These are phyloP conservation scores for Croton laevigatus DNA, from an alignment of 441 rosid genomes.

Conservation along the genomic window DNA sequence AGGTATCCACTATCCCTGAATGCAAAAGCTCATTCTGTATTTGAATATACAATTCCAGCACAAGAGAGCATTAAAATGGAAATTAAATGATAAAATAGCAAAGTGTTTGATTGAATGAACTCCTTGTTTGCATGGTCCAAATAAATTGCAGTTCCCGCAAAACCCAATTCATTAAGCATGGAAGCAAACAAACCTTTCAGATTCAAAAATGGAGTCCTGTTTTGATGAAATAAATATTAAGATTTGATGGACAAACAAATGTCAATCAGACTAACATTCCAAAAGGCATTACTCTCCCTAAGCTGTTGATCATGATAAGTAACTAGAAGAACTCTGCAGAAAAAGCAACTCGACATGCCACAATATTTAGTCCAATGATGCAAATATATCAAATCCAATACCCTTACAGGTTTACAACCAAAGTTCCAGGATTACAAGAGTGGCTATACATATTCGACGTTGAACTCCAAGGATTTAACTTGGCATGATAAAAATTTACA, in stretches of 20 bases:
- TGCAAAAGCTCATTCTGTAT: neutral
- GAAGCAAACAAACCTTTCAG: neutral
- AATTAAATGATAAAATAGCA: neutral
- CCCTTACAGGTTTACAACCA: neutral
- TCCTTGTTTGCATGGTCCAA: neutral
- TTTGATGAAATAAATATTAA: conserved; percentile 5
- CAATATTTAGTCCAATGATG: neutral
- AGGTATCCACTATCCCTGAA: neutral
- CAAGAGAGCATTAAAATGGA: neutral
- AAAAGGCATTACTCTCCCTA: neutral
- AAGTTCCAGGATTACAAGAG: neutral
- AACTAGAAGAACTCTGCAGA: neutral
- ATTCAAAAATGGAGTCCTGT: neutral
- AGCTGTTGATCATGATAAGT: neutral
- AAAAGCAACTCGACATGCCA: neutral
- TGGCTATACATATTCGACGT: neutral
- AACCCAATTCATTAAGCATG: neutral
- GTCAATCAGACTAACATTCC: neutral
- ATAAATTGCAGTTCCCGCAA: neutral
- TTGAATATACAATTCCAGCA: neutral
- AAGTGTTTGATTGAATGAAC: neutral
- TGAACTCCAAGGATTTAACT: neutral
- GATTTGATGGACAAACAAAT: neutral
- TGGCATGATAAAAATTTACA: neutral
- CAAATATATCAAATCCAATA: conserved; percentile 3